Evolutionary conservation across 306 rosid genomes (phyloP), one percentile per base, ranked within the genome.

Genomic region (Fagus sylvatica): DNA sequence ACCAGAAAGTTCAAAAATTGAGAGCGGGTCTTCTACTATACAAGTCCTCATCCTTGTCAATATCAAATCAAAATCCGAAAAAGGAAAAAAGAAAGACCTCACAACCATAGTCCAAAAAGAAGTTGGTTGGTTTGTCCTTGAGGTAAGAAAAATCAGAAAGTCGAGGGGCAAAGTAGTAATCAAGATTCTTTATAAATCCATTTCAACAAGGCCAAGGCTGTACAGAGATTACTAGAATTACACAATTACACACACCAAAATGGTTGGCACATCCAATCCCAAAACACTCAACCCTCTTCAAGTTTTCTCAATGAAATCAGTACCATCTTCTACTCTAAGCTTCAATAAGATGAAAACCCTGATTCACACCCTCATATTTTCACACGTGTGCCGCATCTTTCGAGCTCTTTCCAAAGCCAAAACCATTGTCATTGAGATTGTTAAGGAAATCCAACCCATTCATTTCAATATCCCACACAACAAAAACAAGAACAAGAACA

Each of bases 321-420:
- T 79, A 7, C 43, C 76, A 7, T 84, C 91, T 69, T 85, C 90
- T 30, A 10, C 89, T 54, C 54, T 83, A 59, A 74, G 73, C 79
- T 85, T 88, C 70, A 75, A 56, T 57, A 91, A 88, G 83, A 76
- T 93, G 69, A 96, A 96, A 74, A 82, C 81, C 64, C 81, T 88
- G 43, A 68, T 93, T 73, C 89, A 84, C 81, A 84, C 94, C 51
- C 80, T 91, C 85, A 60, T 93, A 68, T 78, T 88, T 64, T 89
- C 95, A 1, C 93, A 88, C 68, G 36, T 88, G 71, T 84, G 91
- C 71, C 87, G 91, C 1, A 76, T 87, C 61, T 57, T 84, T 9
- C 90, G 94, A 0, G 77, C 80, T 6, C 84, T 96, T 1, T 91
- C 93, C 69, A 86, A 84, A 56, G 79, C 84, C 83, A 95, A 88